Conservation (phyloP, 345 rosid species). For the Melaleuca quinquenervia region DNA sequence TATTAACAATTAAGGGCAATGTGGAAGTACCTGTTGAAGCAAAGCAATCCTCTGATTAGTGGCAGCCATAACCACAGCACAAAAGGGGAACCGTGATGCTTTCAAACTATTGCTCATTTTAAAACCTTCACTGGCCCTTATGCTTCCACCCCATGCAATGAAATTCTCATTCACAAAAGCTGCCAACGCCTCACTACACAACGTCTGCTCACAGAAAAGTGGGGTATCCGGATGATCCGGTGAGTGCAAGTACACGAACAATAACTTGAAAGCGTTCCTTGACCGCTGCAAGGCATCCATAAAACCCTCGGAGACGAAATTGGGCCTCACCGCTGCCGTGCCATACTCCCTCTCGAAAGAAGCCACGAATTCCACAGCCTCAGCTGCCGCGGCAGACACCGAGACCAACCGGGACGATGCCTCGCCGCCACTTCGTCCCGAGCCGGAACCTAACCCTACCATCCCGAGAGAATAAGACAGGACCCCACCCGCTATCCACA, state of each 20-base stretch:
- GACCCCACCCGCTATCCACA: conserved; percentile 96
- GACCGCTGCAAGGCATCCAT: conserved; percentile 94
- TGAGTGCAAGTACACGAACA: conserved; percentile 93
- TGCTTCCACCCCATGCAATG: conserved; percentile 91
- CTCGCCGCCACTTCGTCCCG: conserved; percentile 20
- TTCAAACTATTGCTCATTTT: conserved; percentile 99
- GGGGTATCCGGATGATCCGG: conserved; percentile 94
- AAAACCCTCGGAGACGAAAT: conserved; percentile 76
- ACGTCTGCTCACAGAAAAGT: conserved; percentile 58
- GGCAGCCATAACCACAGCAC: conserved; percentile 97
- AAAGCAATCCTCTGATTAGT: conserved; percentile 87
- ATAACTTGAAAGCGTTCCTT: conserved; percentile 54
- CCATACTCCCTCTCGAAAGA: conserved; percentile 78
- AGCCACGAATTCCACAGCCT: conserved; percentile 67
- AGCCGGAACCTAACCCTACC: conserved; percentile 57
- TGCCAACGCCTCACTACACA: conserved; percentile 50
- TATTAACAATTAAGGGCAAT: neutral
- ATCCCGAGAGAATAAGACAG: conserved; percentile 74
- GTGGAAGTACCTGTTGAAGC: conserved; percentile 65
- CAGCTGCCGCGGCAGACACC: conserved; percentile 54
- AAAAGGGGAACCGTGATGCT: conserved; percentile 87
- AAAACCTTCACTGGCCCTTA: conserved; percentile 94
- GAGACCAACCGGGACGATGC: conserved; percentile 44
- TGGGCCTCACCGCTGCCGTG: conserved; percentile 28
- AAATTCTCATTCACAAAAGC: conserved; percentile 89